Evolutionary conservation across 73 alveolate species (phyloP), one percentile per base, ranked within the genome.

Genomic region (Paramecium pentaurelia): DNA sequence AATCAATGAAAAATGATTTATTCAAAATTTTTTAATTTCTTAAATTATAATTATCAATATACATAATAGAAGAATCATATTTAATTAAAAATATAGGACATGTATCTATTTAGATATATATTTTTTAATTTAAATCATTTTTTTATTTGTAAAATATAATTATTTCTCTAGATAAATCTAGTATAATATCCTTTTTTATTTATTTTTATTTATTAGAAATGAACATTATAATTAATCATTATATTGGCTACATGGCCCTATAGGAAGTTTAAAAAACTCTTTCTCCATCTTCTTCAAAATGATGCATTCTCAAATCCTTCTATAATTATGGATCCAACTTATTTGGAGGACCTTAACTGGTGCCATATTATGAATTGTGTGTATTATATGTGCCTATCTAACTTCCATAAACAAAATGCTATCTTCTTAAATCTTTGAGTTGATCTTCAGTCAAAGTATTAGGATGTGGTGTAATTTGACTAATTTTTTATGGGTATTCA

Each of bases 221-320:
- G 70, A 18, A 54, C 14, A 40, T 38, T 9, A 51, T 54, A 54
- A 54, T 54, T 54, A 54, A 54, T 54, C 70, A 54, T 54, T 54
- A 18, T 54, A 5, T 64, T 28, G 8, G 51, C 25, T 64, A 9
- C 84, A 64, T 64, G 30, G 91, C 91, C 45, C 58, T 22, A n/a
- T 80, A 80, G 7, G 91, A 45, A 40, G 91, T 80, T 36, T 80
- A 18, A 25, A 45, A 80, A 12, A 9, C 36, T 25, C 64, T 40
- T 27, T 80, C 71, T 42, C 91, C 71, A 44, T 80, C 91, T 47
- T 80, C 91, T 42, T 80, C 47, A 80, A 40, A 80, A 80, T 80
- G 91, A 47, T 80, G 91, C 25, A 3, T 80, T 80, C 91, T 80
- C 25, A 80, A 47, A 22, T 80, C 73, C 16, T 49, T 25, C 16